Evolutionary conservation across 192 early-diverging fungal species (phyloP).

Genomic region (Umbelopsis sp.): DNA sequence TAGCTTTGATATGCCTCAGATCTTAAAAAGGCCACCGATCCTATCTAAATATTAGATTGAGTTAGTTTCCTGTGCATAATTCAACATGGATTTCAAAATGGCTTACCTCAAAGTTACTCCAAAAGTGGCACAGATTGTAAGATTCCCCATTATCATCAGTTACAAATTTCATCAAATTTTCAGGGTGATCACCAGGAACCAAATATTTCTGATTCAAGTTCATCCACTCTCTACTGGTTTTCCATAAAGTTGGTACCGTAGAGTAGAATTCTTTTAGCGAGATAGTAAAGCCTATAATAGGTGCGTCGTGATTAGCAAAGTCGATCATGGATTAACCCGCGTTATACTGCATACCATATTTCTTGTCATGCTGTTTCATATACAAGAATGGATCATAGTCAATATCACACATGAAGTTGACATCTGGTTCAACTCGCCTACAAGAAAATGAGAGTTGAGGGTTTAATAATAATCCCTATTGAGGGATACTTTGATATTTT

Average conservation of each 20-base stretch:
- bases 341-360: conserved; percentile 57
- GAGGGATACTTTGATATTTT: too few relatives aligned
- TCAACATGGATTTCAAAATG: conserved; percentile 8
- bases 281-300: conserved; percentile 62
- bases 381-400: conserved; percentile 82
- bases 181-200: conserved; percentile 34
- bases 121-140: conserved; percentile 82
- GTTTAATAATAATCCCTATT: background rate
- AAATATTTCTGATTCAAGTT: conserved; percentile 50
- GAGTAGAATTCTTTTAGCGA: conserved; percentile 66
- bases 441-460: background rate
- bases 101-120: conserved; percentile 87
- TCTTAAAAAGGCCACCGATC: conserved; percentile 55
- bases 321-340: too few relatives aligned
- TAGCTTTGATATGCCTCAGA: conserved; percentile 65
- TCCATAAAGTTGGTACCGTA: conserved; percentile 76
- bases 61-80: background rate
- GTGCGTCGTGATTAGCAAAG: background rate
- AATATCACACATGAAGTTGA: conserved; percentile 83
- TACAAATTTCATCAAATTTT: conserved; percentile 52
- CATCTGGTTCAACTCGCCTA: conserved; percentile 80
- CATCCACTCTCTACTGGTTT: conserved; percentile 54
- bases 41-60: conserved; percentile 29
- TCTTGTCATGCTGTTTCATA: conserved; percentile 76
- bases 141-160: conserved; percentile 52